Conservation (phyloP, 2,329 filamentous ascomycete species). For the Thelonectria discophora region DNA sequence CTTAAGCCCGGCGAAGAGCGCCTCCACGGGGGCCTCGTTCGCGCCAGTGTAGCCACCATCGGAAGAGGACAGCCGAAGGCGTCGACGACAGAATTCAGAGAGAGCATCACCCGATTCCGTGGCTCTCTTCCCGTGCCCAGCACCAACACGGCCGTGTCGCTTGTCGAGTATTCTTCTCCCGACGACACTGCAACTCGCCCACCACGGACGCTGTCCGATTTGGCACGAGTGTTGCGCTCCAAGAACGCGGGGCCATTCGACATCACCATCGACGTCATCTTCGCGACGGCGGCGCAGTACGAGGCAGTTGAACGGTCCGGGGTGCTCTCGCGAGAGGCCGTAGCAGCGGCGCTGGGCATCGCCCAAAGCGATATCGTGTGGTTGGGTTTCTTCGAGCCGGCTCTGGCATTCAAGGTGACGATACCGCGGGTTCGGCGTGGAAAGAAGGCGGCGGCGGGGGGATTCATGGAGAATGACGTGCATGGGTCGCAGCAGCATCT, state of each 20-base stretch:
- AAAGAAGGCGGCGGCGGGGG: slow-evolving; percentile 28
- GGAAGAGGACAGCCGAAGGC: slow-evolving; percentile 4
- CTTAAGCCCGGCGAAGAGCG: slow-evolving; percentile 43
- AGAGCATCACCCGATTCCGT: neutral
- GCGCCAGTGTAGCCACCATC: slow-evolving; percentile 6
- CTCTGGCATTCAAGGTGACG: slow-evolving; percentile 55
- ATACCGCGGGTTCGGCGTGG: slow-evolving; percentile 26
- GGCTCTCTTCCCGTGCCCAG: neutral
- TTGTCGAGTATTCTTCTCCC: neutral
- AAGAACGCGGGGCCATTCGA: slow-evolving; percentile 59
- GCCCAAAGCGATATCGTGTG: slow-evolving; percentile 45
- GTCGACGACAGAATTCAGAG: neutral
- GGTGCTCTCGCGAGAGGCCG: slow-evolving; percentile 21
- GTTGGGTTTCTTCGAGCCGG: slow-evolving; percentile 55
- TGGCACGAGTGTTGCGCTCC: slow-evolving; percentile 55
- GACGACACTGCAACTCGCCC: neutral
- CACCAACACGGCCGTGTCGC: neutral
- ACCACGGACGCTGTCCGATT: slow-evolving; percentile 39
- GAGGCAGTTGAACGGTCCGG: slow-evolving; percentile 22
- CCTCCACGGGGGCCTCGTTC: slow-evolving; percentile 11
- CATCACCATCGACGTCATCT: slow-evolving; percentile 62
- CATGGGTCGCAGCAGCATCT: slow-evolving; percentile 37
- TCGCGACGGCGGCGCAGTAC: slow-evolving; percentile 48
- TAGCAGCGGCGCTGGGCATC: slow-evolving; percentile 39
- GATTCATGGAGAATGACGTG: slow-evolving; percentile 37